Evolutionary conservation across 2,329 filamentous ascomycete species (phyloP), one percentile per base, ranked within the genome.

Genomic region (Aspergillus transmontanensis): DNA sequence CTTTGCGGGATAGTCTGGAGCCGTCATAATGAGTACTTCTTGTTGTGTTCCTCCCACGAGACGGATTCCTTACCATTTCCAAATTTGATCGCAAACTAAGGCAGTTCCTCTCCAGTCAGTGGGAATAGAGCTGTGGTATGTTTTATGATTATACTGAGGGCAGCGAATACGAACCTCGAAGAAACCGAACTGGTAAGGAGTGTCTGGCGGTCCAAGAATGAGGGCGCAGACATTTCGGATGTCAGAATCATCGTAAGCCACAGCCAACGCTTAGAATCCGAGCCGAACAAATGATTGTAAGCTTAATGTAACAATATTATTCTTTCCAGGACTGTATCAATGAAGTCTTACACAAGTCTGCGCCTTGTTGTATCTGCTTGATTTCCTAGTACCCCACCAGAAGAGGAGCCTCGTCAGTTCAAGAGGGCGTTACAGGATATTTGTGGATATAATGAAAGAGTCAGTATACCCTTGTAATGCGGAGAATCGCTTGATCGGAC

Each of bases 151-250:
- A 43, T 32, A 23, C 9, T 12, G 26, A 45, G 28, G 55, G 34
- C 19, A 53, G 28, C 11, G 32, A 45, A 69, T 60, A 75, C 83
- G 64, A 77, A 95, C 93, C 85, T 98, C 93, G 75, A 96, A 98
- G 80, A 97, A 97, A 3, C 95, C 95, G 74, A 96, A 97, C 78
- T 97, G 94, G 78, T 99, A 99, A 0, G 94, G 94, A 0, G 94
- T 96, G 71, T 95, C 94, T 68, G 94, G 93, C 28, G 95, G 94
- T 0, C 95, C 95, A 69, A 98, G 88, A 72, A 98, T 94, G 67
- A 98, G 79, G 56, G 94, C 93, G 75, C 89, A 90, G 57, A 98
- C 90, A 75, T 92, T 90, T 60, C 94, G 90, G 64, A 98, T 92
- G 77, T 99, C 93, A 69, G 89, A 85, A 78, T 98, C 95, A 58